phyloP scores from a whole-genome alignment of 2,329 filamentous ascomycete species.

The Sporothrix humicola region DNA sequence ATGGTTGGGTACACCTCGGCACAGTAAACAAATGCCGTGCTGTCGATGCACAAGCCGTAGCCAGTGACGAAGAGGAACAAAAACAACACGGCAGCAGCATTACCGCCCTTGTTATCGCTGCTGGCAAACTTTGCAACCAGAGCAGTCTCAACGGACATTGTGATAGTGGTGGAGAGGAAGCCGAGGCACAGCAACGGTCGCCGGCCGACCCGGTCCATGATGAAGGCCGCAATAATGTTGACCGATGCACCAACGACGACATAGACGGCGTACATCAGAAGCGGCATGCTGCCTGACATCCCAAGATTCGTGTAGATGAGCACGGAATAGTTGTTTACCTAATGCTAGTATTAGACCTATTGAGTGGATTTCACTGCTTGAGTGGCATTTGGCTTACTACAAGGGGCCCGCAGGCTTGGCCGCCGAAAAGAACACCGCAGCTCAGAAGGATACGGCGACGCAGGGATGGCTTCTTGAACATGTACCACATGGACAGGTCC shows the following conservation, averaged over 20 bases:
- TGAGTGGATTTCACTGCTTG: background rate
- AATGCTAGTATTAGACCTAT: background rate
- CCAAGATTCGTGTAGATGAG: slow-evolving; percentile 30
- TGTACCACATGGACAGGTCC: slow-evolving; percentile 43
- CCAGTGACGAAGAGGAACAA: slow-evolving; percentile 32
- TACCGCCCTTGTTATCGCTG: slow-evolving; percentile 29
- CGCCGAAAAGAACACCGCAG: slow-evolving; percentile 35
- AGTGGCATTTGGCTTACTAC: background rate
- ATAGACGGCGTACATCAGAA: slow-evolving; percentile 33
- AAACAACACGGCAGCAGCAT: slow-evolving; percentile 31
- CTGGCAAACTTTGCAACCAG: slow-evolving; percentile 30
- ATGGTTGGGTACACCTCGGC: slow-evolving; percentile 32
- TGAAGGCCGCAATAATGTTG: slow-evolving; percentile 30
- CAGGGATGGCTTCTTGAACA: slow-evolving; percentile 51
- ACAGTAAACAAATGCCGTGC: slow-evolving; percentile 33
- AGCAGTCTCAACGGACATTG: slow-evolving; percentile 32
- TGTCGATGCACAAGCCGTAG: slow-evolving; percentile 30
- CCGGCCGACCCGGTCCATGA: slow-evolving; percentile 33
- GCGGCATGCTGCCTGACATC: slow-evolving; percentile 29
- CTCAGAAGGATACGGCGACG: slow-evolving; percentile 49
- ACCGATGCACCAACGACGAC: slow-evolving; percentile 27
- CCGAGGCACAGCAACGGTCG: slow-evolving; percentile 28
- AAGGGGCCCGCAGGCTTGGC: slow-evolving; percentile 27
- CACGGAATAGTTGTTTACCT: slow-evolving; percentile 28
- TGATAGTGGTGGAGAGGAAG: slow-evolving; percentile 29